Conservation (phyloP, 805 yeast genomes). For the Naumovozyma castellii region DNA sequence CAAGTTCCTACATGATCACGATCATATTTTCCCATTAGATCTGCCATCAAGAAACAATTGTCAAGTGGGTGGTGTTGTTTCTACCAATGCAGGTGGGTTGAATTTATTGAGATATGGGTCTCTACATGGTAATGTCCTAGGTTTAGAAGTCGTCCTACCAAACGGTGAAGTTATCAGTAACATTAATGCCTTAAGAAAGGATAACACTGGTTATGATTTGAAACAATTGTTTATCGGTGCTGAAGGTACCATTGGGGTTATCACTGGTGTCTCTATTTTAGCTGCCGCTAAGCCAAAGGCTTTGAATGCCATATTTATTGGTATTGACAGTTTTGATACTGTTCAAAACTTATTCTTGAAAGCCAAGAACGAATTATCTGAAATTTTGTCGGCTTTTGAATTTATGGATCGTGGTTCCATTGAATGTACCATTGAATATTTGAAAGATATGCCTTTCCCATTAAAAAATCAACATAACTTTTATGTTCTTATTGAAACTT, state of each 20-base stretch:
- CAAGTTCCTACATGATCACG: slow-evolving; percentile 55
- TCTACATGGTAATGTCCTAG: slow-evolving; percentile 76
- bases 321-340: slow-evolving; percentile 60
- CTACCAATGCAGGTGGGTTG: slow-evolving; percentile 88
- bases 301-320: slow-evolving; percentile 74
- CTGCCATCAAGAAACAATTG: slow-evolving; percentile 90
- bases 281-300: slow-evolving; percentile 79
- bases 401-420: slow-evolving; percentile 71
- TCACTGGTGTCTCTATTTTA: slow-evolving; percentile 73
- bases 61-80: slow-evolving; percentile 82
- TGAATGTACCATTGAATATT: slow-evolving; percentile 45
- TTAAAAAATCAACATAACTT: slow-evolving; percentile 70
- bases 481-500: slow-evolving; percentile 81
- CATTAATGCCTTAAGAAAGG: slow-evolving; percentile 73
- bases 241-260: slow-evolving; percentile 78
- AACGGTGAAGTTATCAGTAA: slow-evolving; percentile 71
- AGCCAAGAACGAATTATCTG: slow-evolving; percentile 65
- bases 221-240: slow-evolving; percentile 83
- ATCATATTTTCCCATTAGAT: slow-evolving; percentile 80
- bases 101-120: slow-evolving; percentile 76
- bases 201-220: slow-evolving; percentile 82
- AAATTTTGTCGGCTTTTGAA: slow-evolving; percentile 78
- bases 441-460: slow-evolving; percentile 52
- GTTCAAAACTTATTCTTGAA: slow-evolving; percentile 66
- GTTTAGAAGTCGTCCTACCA: slow-evolving; percentile 75